Conservation (phyloP, 139 green algal species). For the Dunaliella sp. region DNA sequence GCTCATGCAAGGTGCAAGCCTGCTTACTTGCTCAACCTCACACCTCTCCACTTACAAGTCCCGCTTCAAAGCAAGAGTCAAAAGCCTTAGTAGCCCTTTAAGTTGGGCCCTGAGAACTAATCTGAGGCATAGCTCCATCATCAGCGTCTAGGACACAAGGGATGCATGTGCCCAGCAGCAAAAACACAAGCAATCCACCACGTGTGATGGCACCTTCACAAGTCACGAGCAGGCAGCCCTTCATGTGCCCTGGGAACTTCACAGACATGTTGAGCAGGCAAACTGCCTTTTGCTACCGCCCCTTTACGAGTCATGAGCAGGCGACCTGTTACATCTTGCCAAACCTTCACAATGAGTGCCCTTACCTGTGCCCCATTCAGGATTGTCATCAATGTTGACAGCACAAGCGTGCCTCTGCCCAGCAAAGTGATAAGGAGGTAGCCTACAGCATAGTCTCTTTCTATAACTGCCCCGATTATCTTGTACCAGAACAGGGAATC, state of each 20-base stretch:
- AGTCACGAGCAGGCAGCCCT: not conserved
- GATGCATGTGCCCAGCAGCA: not conserved
- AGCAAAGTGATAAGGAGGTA: slow-evolving; percentile 19
- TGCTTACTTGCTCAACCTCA: not conserved
- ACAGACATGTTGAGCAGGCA: not conserved
- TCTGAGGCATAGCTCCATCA: not conserved
- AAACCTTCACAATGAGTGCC: no score
- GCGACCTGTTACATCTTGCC: not conserved
- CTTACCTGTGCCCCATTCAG: not conserved
- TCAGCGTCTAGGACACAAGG: not conserved
- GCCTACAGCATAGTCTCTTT: slow-evolving; percentile 28
- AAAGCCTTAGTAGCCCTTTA: not conserved
- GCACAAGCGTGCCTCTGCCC: slow-evolving; percentile 6
- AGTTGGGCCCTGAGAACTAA: not conserved
- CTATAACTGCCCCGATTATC: slow-evolving; percentile 8
- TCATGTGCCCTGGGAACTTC: not conserved
- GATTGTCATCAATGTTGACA: not conserved
- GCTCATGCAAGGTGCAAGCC: no score
- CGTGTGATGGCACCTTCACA: no score
- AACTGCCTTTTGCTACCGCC: not conserved
- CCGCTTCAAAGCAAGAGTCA: not conserved
- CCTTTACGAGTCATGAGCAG: not conserved
- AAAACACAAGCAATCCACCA: no score
- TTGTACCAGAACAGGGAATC: not conserved
- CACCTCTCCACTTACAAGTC: not conserved